A percentile compares a stretch with the other conserved stretches of the same genome.
Conservation (phyloP, 768 basidiomycete genomes). For the Hypholoma sublateritium region DNA sequence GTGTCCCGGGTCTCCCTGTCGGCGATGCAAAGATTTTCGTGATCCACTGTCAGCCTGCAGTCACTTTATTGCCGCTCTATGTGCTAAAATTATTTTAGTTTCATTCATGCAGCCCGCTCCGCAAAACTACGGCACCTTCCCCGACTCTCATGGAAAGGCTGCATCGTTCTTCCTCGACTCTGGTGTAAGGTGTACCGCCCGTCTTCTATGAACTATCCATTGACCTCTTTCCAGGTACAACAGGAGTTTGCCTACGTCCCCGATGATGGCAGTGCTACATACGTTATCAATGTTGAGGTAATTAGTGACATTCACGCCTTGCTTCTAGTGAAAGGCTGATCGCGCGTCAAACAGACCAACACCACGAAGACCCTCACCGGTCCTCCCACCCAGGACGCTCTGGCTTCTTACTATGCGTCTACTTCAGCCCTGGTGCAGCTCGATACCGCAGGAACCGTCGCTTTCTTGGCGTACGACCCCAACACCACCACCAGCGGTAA, state of each 20-base stretch:
- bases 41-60: slow-evolving; percentile 64
- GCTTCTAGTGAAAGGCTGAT: not conserved
- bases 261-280: slow-evolving; percentile 65
- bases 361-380: slow-evolving; percentile 26
- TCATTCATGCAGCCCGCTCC: slow-evolving; percentile 76
- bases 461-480: slow-evolving; percentile 22
- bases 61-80: not conserved
- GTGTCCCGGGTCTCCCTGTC: slow-evolving; percentile 63
- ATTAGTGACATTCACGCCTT: not conserved
- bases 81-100: slow-evolving; percentile 38
- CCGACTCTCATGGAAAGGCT: slow-evolving; percentile 65
- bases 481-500: slow-evolving; percentile 22
- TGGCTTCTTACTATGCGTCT: slow-evolving; percentile 23
- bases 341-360: slow-evolving; percentile 14
- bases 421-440: slow-evolving; percentile 27
- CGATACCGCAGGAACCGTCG: slow-evolving; percentile 19
- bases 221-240: slow-evolving; percentile 36
- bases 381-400: slow-evolving; percentile 21
- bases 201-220: not conserved
- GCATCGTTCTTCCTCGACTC: slow-evolving; percentile 64
- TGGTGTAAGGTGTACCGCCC: slow-evolving; percentile 28
- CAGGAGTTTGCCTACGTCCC: slow-evolving; percentile 63
- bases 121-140: slow-evolving; percentile 70
- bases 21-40: slow-evolving; percentile 81
- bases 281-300: slow-evolving; percentile 62